Percentiles rank a stretch among this genome's conserved stretches.
Evolutionary conservation across 139 green algal species (phyloP).

Genomic region (Astrephomene gubernaculifera): DNA sequence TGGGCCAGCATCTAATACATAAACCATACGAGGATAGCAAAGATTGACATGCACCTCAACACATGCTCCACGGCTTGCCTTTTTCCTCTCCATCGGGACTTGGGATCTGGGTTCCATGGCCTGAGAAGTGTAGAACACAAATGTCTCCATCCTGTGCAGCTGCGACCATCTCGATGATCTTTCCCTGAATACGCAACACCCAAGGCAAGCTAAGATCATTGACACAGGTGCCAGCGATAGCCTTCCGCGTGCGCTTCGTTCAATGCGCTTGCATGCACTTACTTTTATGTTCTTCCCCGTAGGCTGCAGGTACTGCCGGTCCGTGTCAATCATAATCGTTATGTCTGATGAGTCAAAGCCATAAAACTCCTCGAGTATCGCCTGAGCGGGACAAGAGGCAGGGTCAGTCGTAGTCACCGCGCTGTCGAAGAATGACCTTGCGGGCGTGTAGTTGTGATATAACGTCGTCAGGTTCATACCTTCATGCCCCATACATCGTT

Average conservation of each 20-base stretch:
- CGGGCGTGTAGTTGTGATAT: too few relatives aligned
- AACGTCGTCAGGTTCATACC: background rate
- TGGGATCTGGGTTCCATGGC: conserved; percentile 79
- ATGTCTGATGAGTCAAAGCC: conserved; percentile 70
- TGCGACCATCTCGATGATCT: conserved; percentile 65
- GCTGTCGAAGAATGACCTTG: too few relatives aligned
- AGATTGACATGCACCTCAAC: too few relatives aligned
- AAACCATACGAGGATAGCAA: too few relatives aligned
- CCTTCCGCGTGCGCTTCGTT: background rate
- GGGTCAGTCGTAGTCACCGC: too few relatives aligned
- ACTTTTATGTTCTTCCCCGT: conserved; percentile 84
- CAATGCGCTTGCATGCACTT: background rate
- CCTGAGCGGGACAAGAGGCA: too few relatives aligned
- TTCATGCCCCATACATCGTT: conserved; percentile 78
- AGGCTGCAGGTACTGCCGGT: conserved; percentile 58
- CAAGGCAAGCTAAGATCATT: too few relatives aligned
- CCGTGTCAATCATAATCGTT: conserved; percentile 71
- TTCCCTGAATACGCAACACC: conserved; percentile 37
- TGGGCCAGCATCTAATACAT: too few relatives aligned
- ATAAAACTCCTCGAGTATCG: conserved; percentile 63
- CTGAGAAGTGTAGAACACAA: conserved; percentile 80
- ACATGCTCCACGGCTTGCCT: background rate
- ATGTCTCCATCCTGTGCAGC: conserved; percentile 63
- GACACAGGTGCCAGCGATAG: background rate
- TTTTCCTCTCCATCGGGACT: conserved; percentile 27